A percentile compares a stretch with the other conserved stretches of the same genome.
phyloP scores from a whole-genome alignment of 345 rosid species.

The Firmiana major region DNA sequence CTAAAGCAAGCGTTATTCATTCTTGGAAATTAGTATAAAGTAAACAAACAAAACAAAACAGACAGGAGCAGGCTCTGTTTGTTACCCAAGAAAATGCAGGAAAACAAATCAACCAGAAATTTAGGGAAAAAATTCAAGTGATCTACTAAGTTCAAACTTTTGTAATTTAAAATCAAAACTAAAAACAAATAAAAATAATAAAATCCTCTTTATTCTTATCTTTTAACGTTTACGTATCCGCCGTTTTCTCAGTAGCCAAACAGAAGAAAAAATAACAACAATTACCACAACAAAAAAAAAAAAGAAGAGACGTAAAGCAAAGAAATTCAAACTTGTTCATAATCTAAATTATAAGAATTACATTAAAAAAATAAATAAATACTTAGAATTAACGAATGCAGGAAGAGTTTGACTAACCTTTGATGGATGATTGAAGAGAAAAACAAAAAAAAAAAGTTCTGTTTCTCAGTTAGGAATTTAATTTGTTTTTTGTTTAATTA shows the following conservation, averaged over 20 bases:
- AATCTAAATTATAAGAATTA: background rate
- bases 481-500: background rate
- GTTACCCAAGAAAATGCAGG: slow-evolving; percentile 28
- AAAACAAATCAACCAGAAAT: slow-evolving; percentile 4
- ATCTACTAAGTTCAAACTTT: slow-evolving; percentile 18
- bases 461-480: background rate
- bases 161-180: background rate
- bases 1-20: background rate
- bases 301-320: background rate
- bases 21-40: slow-evolving; percentile 3
- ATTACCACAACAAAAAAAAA: background rate
- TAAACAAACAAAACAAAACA: slow-evolving; percentile 9
- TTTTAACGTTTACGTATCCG: slow-evolving; percentile 6
- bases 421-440: slow-evolving; percentile 11
- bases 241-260: slow-evolving; percentile 47
- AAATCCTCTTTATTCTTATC: background rate
- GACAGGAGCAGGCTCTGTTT: slow-evolving; percentile 26
- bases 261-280: slow-evolving; percentile 20
- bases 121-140: background rate
- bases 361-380: background rate
- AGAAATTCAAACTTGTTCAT: background rate
- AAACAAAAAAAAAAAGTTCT: background rate
- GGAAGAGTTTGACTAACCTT: slow-evolving; percentile 16
- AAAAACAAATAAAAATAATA: background rate
- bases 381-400: background rate